phyloP scores from a whole-genome alignment of 1,139 yeast species.

The Geotrichum klebahnii region DNA sequence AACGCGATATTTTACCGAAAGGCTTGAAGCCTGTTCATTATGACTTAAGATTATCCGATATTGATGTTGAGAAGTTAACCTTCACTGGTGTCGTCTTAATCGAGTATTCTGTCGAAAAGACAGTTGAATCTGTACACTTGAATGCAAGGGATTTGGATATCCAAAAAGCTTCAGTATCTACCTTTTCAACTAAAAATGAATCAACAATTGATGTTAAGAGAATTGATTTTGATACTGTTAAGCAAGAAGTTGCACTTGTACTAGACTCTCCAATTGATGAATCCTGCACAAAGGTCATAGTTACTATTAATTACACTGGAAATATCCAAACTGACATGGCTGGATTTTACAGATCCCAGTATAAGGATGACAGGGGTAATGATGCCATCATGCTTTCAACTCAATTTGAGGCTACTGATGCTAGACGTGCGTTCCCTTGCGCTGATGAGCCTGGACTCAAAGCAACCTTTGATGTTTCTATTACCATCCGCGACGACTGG shows the following conservation, averaged over 20 bases:
- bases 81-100: slow-evolving; percentile 53
- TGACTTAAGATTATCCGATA: slow-evolving; percentile 41
- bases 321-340: slow-evolving; percentile 66
- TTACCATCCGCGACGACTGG: slow-evolving; percentile 55
- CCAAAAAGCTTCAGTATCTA: slow-evolving; percentile 25
- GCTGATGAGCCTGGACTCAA: slow-evolving; percentile 83
- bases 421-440: slow-evolving; percentile 87
- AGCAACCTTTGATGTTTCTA: slow-evolving; percentile 67
- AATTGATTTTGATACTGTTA: slow-evolving; percentile 29
- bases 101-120: slow-evolving; percentile 45
- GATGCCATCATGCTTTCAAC: slow-evolving; percentile 70
- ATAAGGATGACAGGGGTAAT: slow-evolving; percentile 52
- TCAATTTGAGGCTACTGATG: slow-evolving; percentile 87
- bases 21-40: slow-evolving; percentile 52
- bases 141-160: slow-evolving; percentile 32
- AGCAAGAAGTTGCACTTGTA: slow-evolving; percentile 38
- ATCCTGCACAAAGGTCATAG: slow-evolving; percentile 31
- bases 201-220: slow-evolving; percentile 26
- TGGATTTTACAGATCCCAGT: slow-evolving; percentile 77
- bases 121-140: slow-evolving; percentile 32
- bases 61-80: slow-evolving; percentile 47
- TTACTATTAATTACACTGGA: slow-evolving; percentile 47
- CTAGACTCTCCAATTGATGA: slow-evolving; percentile 30
- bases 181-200: slow-evolving; percentile 28
- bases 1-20: slow-evolving; percentile 54